A percentile compares a stretch with the other conserved stretches of the same genome.
Conservation (phyloP, 495 filamentous ascomycete species). For the Hypoxylon fuscum region DNA sequence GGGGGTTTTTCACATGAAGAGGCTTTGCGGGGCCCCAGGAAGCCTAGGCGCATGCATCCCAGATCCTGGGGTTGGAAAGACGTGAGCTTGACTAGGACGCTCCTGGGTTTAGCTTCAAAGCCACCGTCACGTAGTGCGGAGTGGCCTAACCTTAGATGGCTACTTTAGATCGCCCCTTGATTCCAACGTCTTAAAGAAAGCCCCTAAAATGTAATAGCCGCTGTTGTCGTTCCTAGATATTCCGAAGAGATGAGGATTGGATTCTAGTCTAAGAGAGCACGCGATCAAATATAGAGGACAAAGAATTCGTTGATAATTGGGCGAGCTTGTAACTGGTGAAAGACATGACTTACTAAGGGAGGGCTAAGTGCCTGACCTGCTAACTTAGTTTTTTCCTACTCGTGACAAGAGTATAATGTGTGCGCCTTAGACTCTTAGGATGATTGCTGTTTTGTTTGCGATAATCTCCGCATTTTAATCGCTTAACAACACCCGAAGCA, state of each 20-base stretch:
- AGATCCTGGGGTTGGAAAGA: conserved; percentile 29
- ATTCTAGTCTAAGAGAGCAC: neutral
- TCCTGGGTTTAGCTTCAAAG: conserved; percentile 34
- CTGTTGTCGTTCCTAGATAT: conserved; percentile 12
- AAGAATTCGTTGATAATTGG: too few species aligned
- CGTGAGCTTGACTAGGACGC: conserved; percentile 26
- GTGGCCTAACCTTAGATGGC: conserved; percentile 30
- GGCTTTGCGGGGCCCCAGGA: conserved; percentile 32
- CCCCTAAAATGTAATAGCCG: conserved; percentile 9
- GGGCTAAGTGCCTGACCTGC: too few species aligned
- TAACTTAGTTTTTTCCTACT: too few species aligned
- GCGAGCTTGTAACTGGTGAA: too few species aligned
- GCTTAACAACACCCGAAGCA: conserved; percentile 13
- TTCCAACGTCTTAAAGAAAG: conserved; percentile 8
- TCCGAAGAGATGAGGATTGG: conserved; percentile 4
- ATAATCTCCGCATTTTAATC: conserved; percentile 20
- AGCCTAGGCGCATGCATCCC: conserved; percentile 8
- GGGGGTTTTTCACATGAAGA: conserved; percentile 32
- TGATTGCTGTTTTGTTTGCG: neutral
- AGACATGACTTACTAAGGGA: too few species aligned
- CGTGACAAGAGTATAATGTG: too few species aligned
- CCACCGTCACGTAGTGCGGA: conserved; percentile 30
- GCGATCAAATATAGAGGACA: neutral
- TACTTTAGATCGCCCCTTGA: conserved; percentile 21
- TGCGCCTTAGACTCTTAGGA: neutral